Evolutionary conservation across 202 grass and related monocot species (phyloP), one percentile per base, ranked within the genome.

Genomic region (Eragrostis tef): DNA sequence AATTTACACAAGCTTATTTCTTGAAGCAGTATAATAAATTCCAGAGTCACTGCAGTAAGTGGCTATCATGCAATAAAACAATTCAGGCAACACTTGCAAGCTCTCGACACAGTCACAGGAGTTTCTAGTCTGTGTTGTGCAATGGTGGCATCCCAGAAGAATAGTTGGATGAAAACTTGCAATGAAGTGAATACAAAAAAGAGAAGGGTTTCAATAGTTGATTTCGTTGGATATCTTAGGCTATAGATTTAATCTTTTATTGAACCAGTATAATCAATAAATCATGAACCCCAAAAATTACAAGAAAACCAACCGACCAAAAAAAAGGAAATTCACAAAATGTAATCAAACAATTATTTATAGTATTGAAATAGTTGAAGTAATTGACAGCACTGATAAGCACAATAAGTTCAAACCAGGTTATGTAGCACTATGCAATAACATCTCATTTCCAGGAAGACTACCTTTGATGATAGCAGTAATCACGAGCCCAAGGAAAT

Each of bases 401-500:
- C 41, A 74, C 52, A 63, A 73, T 36, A 86, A 12, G 36, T 54
- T 16, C 50, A 62, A 87, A 52, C 11, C 31, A 71, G 26, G 11
- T 61, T 63, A 72, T 14, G 29, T 12, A 25, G n/a, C n/a, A n/a
- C 7, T 46, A 64, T 25, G 53, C 42, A 78, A 70, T 54, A 75
- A 79, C 29, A 48, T 6, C 39, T 63, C 49, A 13, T 34, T 75
- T 79, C 31, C 54, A 71, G 79, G 56, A 54, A 67, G 41, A 82
- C 21, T 94, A 98, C 95, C 92, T 93, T 93, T 86, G 82, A 94
- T 67, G 82, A 94, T 82, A 59, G 90, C 90, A 85, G 85, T 93
- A 73, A 91, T 56, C 43, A 88, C 22, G 54, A 98, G 89, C 60
- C 88, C 90, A 75, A 98, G 82, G 73, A 93, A 91, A 91, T 98